These are phyloP conservation scores for Microdochium trichocladiopsis DNA, from an alignment of 2,329 filamentous ascomycete genomes.

Conservation along the genomic window DNA sequence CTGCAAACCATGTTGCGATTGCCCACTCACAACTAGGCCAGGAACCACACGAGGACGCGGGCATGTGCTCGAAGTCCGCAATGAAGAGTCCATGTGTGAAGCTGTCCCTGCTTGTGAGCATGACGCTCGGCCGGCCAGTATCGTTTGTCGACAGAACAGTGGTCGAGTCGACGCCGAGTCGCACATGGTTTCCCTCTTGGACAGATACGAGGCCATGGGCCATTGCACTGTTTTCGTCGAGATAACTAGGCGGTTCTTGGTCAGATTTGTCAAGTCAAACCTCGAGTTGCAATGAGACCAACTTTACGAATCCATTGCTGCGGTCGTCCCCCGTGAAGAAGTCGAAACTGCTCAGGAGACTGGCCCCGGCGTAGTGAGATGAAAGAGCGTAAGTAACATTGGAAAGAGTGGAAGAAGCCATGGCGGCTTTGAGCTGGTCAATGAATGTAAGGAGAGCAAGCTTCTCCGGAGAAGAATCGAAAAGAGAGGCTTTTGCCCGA, in stretches of 20 bases:
- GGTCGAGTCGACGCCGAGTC: slow-evolving; percentile 35
- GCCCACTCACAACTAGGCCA: slow-evolving; percentile 60
- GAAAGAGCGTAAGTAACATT: slow-evolving; percentile 16
- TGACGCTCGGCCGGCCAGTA: slow-evolving; percentile 51
- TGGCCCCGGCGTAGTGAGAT: slow-evolving; percentile 20
- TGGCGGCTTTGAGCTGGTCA: background rate
- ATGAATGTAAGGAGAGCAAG: background rate
- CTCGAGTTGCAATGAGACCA: slow-evolving; percentile 23
- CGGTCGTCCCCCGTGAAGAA: slow-evolving; percentile 49
- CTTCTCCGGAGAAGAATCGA: background rate
- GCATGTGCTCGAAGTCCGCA: slow-evolving; percentile 68
- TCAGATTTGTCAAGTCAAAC: background rate
- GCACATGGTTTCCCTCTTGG: slow-evolving; percentile 33
- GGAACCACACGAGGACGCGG: slow-evolving; percentile 59
- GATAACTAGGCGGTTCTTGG: slow-evolving; percentile 27
- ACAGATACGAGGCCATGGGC: slow-evolving; percentile 32
- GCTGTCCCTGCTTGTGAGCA: slow-evolving; percentile 55
- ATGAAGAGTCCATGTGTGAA: slow-evolving; percentile 65
- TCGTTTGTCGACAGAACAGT: slow-evolving; percentile 25
- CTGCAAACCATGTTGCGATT: background rate
- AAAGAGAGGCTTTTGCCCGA: background rate
- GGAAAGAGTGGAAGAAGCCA: background rate
- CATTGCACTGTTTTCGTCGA: slow-evolving; percentile 31
- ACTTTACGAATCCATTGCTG: slow-evolving; percentile 62
- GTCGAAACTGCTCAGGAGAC: slow-evolving; percentile 32